A percentile compares a stretch with the other conserved stretches of the same genome.
These are phyloP conservation scores for Paramecium octaurelia DNA, from an alignment of 73 alveolate genomes.

Conservation along the genomic window DNA sequence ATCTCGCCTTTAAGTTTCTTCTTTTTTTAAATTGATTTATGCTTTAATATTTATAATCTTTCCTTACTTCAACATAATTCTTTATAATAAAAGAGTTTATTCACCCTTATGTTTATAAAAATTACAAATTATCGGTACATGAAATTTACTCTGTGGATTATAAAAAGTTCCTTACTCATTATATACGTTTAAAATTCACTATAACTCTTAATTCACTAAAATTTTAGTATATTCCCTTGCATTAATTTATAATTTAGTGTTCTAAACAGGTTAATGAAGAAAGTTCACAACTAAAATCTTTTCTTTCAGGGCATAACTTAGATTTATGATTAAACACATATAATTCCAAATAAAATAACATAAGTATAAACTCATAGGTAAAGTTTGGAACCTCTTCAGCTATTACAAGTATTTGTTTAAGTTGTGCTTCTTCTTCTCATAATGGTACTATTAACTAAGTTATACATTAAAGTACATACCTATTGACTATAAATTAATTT, in stretches of 20 bases:
- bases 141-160: background rate
- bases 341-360: background rate
- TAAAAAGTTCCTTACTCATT: background rate
- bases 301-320: background rate
- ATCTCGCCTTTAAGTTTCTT: background rate
- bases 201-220: background rate
- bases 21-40: background rate
- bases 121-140: background rate
- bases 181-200: background rate
- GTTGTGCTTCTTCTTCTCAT: background rate
- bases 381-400: background rate
- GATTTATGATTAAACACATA: background rate
- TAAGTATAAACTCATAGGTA: background rate
- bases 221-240: background rate
- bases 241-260: background rate
- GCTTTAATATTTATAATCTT: background rate
- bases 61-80: background rate
- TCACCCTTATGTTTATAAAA: background rate
- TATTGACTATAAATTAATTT: background rate
- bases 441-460: background rate
- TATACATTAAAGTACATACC: background rate
- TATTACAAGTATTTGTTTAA: background rate
- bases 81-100: background rate
- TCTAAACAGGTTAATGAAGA: background rate
- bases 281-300: background rate